These are phyloP conservation scores for Elsinoe batatas DNA, from an alignment of 2,329 filamentous ascomycete genomes.

Conservation along the genomic window DNA sequence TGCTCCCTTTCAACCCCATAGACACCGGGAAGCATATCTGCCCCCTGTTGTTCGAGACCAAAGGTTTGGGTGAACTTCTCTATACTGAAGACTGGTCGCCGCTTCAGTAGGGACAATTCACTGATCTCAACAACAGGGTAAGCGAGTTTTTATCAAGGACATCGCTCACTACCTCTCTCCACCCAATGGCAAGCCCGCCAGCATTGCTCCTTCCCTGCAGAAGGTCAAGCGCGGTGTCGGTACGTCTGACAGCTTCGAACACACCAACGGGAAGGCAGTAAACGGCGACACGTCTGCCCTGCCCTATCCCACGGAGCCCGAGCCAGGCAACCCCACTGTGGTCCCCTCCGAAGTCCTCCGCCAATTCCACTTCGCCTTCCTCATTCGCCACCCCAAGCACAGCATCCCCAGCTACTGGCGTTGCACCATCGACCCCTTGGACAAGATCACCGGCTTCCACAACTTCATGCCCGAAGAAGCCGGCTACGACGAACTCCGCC, in stretches of 20 bases:
- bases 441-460: constrained; percentile 71
- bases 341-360: constrained; percentile 64
- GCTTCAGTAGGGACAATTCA: constrained; percentile 18
- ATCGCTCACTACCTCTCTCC: constrained; percentile 89
- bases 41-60: not conserved
- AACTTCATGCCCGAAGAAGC: constrained; percentile 81
- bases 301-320: constrained; percentile 48
- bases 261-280: constrained; percentile 25
- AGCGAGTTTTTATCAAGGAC: constrained; percentile 95
- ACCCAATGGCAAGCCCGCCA: constrained; percentile 56
- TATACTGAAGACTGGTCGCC: not conserved
- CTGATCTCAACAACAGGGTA: constrained; percentile 53
- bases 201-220: constrained; percentile 67
- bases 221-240: constrained; percentile 50
- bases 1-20: constrained; percentile 17
- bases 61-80: constrained; percentile 4
- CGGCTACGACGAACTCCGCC: constrained; percentile 79
- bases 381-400: constrained; percentile 89
- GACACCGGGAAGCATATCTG: not conserved
- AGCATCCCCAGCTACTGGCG: constrained; percentile 91
- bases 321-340: constrained; percentile 73
- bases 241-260: constrained; percentile 33
- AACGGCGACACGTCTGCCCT: constrained; percentile 32
- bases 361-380: constrained; percentile 86
- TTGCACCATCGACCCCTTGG: constrained; percentile 82